Evolutionary conservation across 2,329 filamentous ascomycete genomes (phyloP), one percentile per base, ranked within the genome.

Genomic region (Graphilbum sp.): DNA sequence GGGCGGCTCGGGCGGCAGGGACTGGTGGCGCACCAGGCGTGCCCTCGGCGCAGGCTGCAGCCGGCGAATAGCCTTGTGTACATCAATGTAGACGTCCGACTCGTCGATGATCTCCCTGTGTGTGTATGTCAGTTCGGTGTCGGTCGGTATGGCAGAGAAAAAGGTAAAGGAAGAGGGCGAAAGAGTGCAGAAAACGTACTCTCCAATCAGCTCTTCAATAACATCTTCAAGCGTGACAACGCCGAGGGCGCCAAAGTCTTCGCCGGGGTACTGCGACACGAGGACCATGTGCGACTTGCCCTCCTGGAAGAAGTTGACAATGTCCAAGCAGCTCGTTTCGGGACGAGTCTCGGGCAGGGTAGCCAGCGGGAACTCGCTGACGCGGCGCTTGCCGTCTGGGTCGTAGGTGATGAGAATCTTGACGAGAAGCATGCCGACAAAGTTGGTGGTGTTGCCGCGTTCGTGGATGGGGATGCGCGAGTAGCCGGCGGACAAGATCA

Each of bases 351-450:
- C 90, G 2, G 92, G 90, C 7, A 98, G 72, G 0, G 90, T 95
- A 13, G 90, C 90, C 36, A 98, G 67, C 8, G 86, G 78, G 53
- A 98, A 95, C 44, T 96, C 88, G 43, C 79, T 72, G 27, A 98
- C 90, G 17, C 75, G 75, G 51, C 81, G 83, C 52, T 72, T 74
- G 52, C 98, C 90, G 56, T 98, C 90, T 0, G 90, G 90, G 47
- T 98, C 90, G 55, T 98, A 98, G 0, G 90, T 96, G 52, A 98
- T 98, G 43, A 98, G 72, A 52, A 96, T 96, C 65, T 98, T 98
- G 55, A 98, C 90, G 10, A 98, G 65, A 7, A 98, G 72, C 88
- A 98, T 98, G 45, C 90, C 90, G 23, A 96, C 79, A 58, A 95
- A 98, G 55, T 98, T 88, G 40, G 73, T 72, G 1, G 72, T 66